These are phyloP conservation scores for Termitomyces sp. DNA, from an alignment of 768 basidiomycete species.

Conservation along the genomic window DNA sequence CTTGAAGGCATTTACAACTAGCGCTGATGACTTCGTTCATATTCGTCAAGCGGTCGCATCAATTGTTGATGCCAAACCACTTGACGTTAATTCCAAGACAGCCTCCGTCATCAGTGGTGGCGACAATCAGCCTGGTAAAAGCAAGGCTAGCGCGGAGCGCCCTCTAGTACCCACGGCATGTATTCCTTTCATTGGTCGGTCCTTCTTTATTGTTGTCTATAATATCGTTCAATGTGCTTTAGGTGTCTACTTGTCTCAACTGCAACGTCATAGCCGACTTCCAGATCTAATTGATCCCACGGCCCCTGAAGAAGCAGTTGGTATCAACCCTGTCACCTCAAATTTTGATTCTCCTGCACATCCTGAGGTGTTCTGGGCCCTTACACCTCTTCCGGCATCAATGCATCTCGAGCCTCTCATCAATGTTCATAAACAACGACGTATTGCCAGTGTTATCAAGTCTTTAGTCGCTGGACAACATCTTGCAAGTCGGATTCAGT, in stretches of 20 bases:
- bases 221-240: background rate
- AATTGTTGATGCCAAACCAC: conserved; percentile 61
- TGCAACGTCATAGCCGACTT: conserved; percentile 57
- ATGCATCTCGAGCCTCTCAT: conserved; percentile 83
- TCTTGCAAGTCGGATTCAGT: conserved; percentile 67
- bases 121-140: conserved; percentile 31
- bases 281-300: conserved; percentile 84
- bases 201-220: background rate
- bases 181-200: conserved; percentile 78
- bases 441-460: conserved; percentile 78
- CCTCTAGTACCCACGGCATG: conserved; percentile 46
- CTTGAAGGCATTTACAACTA: conserved; percentile 59
- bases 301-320: conserved; percentile 62
- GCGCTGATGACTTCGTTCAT: conserved; percentile 65
- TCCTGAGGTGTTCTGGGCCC: conserved; percentile 73
- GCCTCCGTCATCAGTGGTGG: conserved; percentile 44
- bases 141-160: conserved; percentile 31
- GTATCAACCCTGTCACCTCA: conserved; percentile 54
- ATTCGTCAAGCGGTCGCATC: conserved; percentile 61
- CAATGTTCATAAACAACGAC: conserved; percentile 84
- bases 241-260: conserved; percentile 76
- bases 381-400: conserved; percentile 65
- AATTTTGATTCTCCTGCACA: conserved; percentile 66
- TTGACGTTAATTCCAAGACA: conserved; percentile 48
- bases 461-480: conserved; percentile 79